These are phyloP conservation scores for Chenopodium berlandieri DNA, from an alignment of 148 eudicot species.

Conservation along the genomic window DNA sequence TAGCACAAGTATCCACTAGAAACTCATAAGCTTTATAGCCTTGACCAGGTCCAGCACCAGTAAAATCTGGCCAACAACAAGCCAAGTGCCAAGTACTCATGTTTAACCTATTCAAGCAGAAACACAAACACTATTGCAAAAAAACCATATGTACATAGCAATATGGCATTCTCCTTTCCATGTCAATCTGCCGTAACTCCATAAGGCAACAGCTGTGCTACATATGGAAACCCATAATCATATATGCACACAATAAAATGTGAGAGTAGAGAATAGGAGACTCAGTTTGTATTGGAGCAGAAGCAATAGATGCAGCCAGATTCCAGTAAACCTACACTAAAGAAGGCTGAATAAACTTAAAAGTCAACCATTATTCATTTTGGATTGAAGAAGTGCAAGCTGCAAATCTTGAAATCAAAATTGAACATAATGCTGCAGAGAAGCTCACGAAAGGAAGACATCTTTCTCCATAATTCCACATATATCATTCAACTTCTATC, in stretches of 20 bases:
- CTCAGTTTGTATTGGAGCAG: background rate
- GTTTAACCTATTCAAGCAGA: background rate
- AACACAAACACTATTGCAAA: background rate
- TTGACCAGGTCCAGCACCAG: background rate
- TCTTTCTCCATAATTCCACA: background rate
- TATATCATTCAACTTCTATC: background rate
- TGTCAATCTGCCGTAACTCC: background rate
- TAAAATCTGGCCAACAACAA: background rate
- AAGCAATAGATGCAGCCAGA: background rate
- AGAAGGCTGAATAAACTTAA: too few species aligned
- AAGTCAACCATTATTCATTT: too few species aligned
- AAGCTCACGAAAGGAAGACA: background rate
- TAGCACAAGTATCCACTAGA: background rate
- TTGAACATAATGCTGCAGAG: background rate
- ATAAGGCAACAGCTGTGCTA: background rate
- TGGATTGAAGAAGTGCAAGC: background rate
- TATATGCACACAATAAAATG: too few species aligned
- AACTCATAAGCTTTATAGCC: background rate
- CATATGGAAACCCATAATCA: background rate
- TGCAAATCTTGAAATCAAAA: background rate
- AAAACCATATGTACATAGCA: background rate
- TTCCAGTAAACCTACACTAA: background rate
- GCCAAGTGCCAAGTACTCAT: background rate
- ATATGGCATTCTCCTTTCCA: background rate
- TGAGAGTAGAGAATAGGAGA: background rate